Evolutionary conservation across 257 asterid genomes (phyloP).

Genomic region (Knoxia roxburghii): DNA sequence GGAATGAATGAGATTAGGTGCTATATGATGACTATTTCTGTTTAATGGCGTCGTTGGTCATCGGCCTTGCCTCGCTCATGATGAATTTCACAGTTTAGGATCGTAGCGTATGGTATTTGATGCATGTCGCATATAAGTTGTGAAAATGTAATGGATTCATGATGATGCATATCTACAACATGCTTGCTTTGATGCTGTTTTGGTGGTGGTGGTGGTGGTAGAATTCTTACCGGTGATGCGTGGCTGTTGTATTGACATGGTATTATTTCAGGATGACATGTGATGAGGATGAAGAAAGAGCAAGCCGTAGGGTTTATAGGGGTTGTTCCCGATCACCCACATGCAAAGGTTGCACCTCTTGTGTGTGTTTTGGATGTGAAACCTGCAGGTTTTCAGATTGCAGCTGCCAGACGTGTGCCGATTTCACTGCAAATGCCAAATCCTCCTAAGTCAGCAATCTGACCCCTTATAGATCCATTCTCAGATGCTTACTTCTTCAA

Average conservation of each 20-base stretch:
- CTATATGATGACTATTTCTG: neutral
- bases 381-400: slow-evolving; percentile 46
- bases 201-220: no score
- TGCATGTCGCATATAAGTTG: neutral
- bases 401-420: slow-evolving; percentile 51
- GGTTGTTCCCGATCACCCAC: slow-evolving; percentile 45
- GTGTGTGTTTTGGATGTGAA: slow-evolving; percentile 54
- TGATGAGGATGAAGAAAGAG: slow-evolving; percentile 51
- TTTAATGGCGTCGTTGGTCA: neutral
- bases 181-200: neutral
- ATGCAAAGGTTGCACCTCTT: slow-evolving; percentile 53
- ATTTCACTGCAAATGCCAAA: slow-evolving; percentile 41
- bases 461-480: slow-evolving; percentile 1
- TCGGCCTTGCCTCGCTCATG: neutral
- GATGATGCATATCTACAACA: no score
- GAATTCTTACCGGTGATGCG: neutral
- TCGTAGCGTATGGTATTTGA: no score
- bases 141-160: neutral
- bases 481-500: slow-evolving; percentile 3
- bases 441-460: slow-evolving; percentile 14
- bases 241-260: neutral
- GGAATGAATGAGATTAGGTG: neutral
- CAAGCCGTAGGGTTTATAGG: slow-evolving; percentile 47
- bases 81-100: no score
- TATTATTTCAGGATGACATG: slow-evolving; percentile 36